Evolutionary conservation across 257 asterid genomes (phyloP), one percentile per base, ranked within the genome.

Genomic region (Anisodus acutangulus): DNA sequence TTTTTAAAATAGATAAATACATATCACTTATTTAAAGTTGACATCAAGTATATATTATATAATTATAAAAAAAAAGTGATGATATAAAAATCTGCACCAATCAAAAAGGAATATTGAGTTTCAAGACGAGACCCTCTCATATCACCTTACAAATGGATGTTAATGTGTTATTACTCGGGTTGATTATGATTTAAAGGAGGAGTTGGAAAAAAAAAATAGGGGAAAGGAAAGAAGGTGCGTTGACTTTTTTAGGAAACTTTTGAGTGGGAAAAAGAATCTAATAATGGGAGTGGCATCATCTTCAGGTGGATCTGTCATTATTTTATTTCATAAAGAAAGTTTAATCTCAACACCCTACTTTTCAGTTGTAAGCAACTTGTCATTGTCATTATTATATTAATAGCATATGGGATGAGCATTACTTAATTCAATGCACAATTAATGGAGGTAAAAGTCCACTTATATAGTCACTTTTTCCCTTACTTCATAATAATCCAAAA

Each of bases 291-390:
- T 47, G 37, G 80, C 80, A 74, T 72, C 80, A 72, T 74, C 80
- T 47, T 74, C 80, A 74, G 80, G 80, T 74, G 80, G 60, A 11
- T 74, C 47, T 47, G 80, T 47, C 80, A 72, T 47, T 72, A 72
- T 72, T 17, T 17, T 0, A 72, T 47, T 10, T 72, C 39, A 4
- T n/a, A 45, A 47, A 45, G 19, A 72, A 19, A 71, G 19, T 60
- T n/a, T 72, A 72, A 47, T 72, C 19, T 72, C 58, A 39, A 72
- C 11, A 22, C 19, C 41, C 9, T 19, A n/a, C 41, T 47, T 19
- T 81, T 22, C 41, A 68, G 22, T 82, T 82, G 81, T 22, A 83
- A 70, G 71, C 26, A 22, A 22, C 26, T 22, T 22, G 35, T 31
- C 35, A 31, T 31, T 31, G 80, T 74, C 60, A 74, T 74, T 74